phyloP scores from a whole-genome alignment of 2,329 filamentous ascomycete species.

The Penicillium capsulatum region DNA sequence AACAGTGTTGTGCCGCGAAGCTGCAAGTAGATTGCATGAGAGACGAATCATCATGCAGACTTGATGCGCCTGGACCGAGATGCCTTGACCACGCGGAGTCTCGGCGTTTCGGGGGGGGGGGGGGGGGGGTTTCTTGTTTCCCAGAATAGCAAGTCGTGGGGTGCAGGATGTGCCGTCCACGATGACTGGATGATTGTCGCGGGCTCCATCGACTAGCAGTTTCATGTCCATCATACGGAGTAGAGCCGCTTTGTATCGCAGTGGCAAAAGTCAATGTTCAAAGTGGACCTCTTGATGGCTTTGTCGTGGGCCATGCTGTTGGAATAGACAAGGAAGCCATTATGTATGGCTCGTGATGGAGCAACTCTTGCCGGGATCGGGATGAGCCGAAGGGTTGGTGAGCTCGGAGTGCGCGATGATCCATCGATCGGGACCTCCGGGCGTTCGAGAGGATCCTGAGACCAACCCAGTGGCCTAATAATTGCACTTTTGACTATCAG shows the following conservation, averaged over 20 bases:
- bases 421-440: too few species aligned
- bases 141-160: constrained; percentile 20
- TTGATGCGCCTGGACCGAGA: constrained; percentile 4
- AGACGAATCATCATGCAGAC: constrained; percentile 4
- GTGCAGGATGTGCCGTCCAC: constrained; percentile 12
- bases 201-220: constrained; percentile 15
- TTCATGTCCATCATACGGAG: constrained; percentile 9
- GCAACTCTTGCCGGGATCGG: too few species aligned
- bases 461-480: too few species aligned
- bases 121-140: neutral
- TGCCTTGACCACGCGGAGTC: neutral
- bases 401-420: too few species aligned
- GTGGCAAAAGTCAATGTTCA: constrained; percentile 17
- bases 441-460: too few species aligned
- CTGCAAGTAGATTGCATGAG: neutral
- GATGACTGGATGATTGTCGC: constrained; percentile 8
- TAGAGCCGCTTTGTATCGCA: constrained; percentile 12
- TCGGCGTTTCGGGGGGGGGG: constrained; percentile 10
- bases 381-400: too few species aligned
- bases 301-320: too few species aligned
- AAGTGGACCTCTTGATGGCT: too few species aligned
- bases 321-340: too few species aligned
- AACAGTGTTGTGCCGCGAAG: neutral
- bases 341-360: too few species aligned
- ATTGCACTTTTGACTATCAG: too few species aligned